Evolutionary conservation across 164 flowering plant genomes (phyloP).

Genomic region (Kingdonia uniflora): DNA sequence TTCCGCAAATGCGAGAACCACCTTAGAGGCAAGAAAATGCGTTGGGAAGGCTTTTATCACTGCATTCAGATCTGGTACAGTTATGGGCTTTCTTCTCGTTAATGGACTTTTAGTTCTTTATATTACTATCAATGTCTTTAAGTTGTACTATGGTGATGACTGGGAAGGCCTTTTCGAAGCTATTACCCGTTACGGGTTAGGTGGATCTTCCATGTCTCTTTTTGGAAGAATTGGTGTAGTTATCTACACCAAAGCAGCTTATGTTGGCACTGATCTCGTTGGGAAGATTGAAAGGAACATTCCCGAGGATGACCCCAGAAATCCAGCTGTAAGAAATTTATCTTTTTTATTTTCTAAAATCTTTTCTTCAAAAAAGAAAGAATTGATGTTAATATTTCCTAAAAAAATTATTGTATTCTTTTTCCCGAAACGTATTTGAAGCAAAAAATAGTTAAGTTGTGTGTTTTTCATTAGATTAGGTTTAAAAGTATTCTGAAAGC

Average conservation of each 20-base stretch:
- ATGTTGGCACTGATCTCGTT: slow-evolving; percentile 95
- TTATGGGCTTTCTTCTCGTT: slow-evolving; percentile 85
- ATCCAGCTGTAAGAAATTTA: slow-evolving; percentile 57
- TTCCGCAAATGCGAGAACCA: slow-evolving; percentile 78
- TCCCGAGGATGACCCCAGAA: slow-evolving; percentile 88
- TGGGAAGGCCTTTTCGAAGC: slow-evolving; percentile 86
- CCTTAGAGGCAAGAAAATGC: slow-evolving; percentile 75
- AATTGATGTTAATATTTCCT: too few relatives aligned
- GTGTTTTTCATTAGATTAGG: too few relatives aligned
- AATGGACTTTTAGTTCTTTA: slow-evolving; percentile 70
- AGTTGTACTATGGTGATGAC: slow-evolving; percentile 74
- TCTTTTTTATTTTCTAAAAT: not conserved
- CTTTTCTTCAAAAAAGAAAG: too few relatives aligned
- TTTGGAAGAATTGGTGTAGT: slow-evolving; percentile 87
- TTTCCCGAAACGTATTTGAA: too few relatives aligned
- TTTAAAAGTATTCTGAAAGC: too few relatives aligned
- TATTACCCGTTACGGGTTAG: slow-evolving; percentile 81
- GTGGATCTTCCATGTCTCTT: slow-evolving; percentile 87
- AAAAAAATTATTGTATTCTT: too few relatives aligned
- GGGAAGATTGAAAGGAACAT: slow-evolving; percentile 84
- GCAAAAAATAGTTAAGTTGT: too few relatives aligned
- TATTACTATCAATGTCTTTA: slow-evolving; percentile 58
- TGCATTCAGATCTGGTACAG: slow-evolving; percentile 83
- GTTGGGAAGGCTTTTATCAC: slow-evolving; percentile 78
- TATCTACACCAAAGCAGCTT: slow-evolving; percentile 81